phyloP scores from a whole-genome alignment of 768 basidiomycete species.

The Leccinum incarnatum region DNA sequence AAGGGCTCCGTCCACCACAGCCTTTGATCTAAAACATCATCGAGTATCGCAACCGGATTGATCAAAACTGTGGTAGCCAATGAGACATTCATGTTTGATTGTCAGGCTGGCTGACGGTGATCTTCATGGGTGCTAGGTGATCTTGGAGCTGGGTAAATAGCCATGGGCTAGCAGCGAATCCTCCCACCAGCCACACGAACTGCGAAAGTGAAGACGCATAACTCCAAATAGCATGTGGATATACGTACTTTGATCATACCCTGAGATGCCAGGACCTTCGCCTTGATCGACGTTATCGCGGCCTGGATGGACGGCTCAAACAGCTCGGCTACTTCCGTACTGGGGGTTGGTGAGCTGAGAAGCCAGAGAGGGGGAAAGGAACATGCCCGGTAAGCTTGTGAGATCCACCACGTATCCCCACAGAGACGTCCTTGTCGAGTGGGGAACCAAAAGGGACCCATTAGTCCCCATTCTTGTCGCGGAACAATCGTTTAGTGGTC shows the following conservation, averaged over 20 bases:
- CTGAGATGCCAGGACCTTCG: conserved; percentile 65
- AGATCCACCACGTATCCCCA: conserved; percentile 70
- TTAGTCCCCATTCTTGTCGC: too few species aligned
- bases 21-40: conserved; percentile 59
- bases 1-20: conserved; percentile 80
- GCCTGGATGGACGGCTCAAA: conserved; percentile 81
- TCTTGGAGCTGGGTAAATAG: conserved; percentile 74
- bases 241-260: conserved; percentile 59
- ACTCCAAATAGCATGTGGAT: not conserved
- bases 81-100: conserved; percentile 61
- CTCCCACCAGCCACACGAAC: conserved; percentile 84
- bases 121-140: conserved; percentile 50
- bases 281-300: conserved; percentile 63
- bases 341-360: conserved; percentile 15
- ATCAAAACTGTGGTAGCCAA: conserved; percentile 6
- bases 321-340: conserved; percentile 58
- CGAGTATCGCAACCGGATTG: conserved; percentile 5
- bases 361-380: conserved; percentile 18
- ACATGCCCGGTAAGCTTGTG: conserved; percentile 67
- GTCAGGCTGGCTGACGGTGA: conserved; percentile 73
- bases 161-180: conserved; percentile 82
- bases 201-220: conserved; percentile 27
- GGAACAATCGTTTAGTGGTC: conserved; percentile 42
- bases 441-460: conserved; percentile 30
- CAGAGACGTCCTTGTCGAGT: conserved; percentile 66